Evolutionary conservation across 108 stramenopile species (phyloP).

Genomic region (Cyclotella sp.): DNA sequence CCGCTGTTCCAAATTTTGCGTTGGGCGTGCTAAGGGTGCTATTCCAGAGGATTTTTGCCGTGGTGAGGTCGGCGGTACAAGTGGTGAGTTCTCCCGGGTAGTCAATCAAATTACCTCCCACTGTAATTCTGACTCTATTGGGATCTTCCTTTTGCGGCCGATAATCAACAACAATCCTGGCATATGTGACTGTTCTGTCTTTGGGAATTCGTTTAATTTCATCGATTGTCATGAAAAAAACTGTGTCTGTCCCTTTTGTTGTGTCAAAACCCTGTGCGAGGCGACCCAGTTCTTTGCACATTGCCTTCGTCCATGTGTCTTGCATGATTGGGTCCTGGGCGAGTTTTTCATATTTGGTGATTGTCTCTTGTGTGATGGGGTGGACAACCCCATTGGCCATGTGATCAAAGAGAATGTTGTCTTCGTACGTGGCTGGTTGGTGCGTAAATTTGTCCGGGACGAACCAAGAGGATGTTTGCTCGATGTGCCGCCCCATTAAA

Average conservation of each 20-base stretch:
- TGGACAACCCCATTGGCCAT: not conserved
- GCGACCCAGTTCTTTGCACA: constrained; percentile 41
- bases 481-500: too few relatives aligned
- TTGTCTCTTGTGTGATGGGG: not conserved
- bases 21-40: constrained; percentile 45
- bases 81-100: too few relatives aligned
- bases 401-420: too few relatives aligned
- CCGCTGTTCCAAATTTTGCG: not conserved
- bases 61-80: constrained; percentile 2
- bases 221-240: not conserved
- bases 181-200: too few relatives aligned
- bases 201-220: constrained; percentile 11
- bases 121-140: not conserved
- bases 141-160: constrained; percentile 7
- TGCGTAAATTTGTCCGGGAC: too few relatives aligned
- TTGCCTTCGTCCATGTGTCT: constrained; percentile 22
- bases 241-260: constrained; percentile 19
- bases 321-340: not conserved
- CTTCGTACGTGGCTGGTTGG: too few relatives aligned
- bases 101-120: too few relatives aligned
- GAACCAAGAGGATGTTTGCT: too few relatives aligned
- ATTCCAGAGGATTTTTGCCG: constrained; percentile 13
- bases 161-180: too few relatives aligned
- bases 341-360: constrained; percentile 39
- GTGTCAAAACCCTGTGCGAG: constrained; percentile 39